A percentile compares a stretch with the other conserved stretches of the same genome.
These are phyloP conservation scores for Sporothrix dimorphospora DNA, from an alignment of 2,329 filamentous ascomycete species.

Conservation along the genomic window DNA sequence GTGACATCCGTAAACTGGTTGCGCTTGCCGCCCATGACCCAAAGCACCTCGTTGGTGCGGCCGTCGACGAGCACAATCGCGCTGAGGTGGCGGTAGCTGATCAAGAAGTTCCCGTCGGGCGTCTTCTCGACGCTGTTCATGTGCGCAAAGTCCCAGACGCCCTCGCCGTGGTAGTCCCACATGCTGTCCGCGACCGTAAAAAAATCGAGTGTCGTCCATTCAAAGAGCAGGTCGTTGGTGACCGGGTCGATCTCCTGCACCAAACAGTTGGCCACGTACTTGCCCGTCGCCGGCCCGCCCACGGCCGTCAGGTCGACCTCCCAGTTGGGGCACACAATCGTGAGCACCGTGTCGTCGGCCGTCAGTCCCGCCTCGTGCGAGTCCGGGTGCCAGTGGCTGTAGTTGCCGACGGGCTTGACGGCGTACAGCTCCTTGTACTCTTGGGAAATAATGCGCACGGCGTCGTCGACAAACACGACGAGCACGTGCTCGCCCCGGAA, in stretches of 20 bases:
- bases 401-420: not conserved
- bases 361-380: slow-evolving; percentile 20
- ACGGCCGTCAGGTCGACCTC: slow-evolving; percentile 9
- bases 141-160: slow-evolving; percentile 59
- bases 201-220: slow-evolving; percentile 48
- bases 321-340: not conserved
- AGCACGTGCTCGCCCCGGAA: slow-evolving; percentile 4
- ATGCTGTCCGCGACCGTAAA: slow-evolving; percentile 35
- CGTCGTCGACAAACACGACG: slow-evolving; percentile 6
- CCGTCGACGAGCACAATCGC: slow-evolving; percentile 51
- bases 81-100: slow-evolving; percentile 56
- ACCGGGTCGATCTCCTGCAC: slow-evolving; percentile 54
- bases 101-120: slow-evolving; percentile 53
- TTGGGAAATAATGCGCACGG: slow-evolving; percentile 21
- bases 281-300: not conserved
- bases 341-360: slow-evolving; percentile 2
- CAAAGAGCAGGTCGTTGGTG: slow-evolving; percentile 52
- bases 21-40: slow-evolving; percentile 55
- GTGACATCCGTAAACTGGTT: slow-evolving; percentile 48
- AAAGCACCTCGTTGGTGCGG: slow-evolving; percentile 52
- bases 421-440: slow-evolving; percentile 29
- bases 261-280: slow-evolving; percentile 40
- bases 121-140: slow-evolving; percentile 59
- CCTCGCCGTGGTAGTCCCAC: slow-evolving; percentile 35
- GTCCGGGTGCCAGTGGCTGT: not conserved